Conservation (phyloP, 2,329 filamentous ascomycete species). For the Pseudogymnoascus sp. region DNA sequence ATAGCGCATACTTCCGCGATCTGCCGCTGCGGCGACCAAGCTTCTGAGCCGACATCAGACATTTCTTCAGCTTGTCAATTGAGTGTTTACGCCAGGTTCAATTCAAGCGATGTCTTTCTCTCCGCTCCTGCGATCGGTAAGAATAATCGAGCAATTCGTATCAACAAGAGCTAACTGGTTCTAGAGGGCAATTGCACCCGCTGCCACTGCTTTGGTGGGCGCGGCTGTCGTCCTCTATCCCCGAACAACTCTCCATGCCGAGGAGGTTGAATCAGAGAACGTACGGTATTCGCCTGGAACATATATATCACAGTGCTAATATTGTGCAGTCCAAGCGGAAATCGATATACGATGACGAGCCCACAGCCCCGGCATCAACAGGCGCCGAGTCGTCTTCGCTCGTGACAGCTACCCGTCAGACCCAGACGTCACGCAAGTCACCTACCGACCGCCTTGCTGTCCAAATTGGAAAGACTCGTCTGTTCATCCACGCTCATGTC, state of each 20-base stretch:
- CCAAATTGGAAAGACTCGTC: constrained; percentile 70
- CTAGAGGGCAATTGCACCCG: constrained; percentile 42
- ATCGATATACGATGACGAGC: constrained; percentile 72
- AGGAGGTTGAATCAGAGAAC: constrained; percentile 29
- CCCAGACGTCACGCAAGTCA: constrained; percentile 20
- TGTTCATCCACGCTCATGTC: constrained; percentile 72
- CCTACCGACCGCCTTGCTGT: constrained; percentile 83
- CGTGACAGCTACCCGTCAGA: constrained; percentile 32
- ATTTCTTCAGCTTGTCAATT: constrained; percentile 15
- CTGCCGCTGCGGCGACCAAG: constrained; percentile 9
- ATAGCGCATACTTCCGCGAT: constrained; percentile 8
- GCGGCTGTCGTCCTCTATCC: constrained; percentile 39
- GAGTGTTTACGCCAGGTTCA: constrained; percentile 18
- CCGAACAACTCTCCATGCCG: constrained; percentile 39
- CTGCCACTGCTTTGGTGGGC: constrained; percentile 32
- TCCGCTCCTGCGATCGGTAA: constrained; percentile 44
- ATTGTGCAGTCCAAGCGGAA: constrained; percentile 41
- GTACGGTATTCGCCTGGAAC: constrained; percentile 15
- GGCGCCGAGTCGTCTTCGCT: constrained; percentile 21
- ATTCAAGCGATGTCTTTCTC: constrained; percentile 42
- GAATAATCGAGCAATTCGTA: constrained; percentile 16
- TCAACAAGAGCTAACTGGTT: constrained; percentile 15
- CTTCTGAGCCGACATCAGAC: constrained; percentile 8
- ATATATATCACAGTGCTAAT: background rate
- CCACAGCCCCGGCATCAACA: constrained; percentile 28